A percentile compares a stretch with the other conserved stretches of the same genome.
Conservation (phyloP, 768 basidiomycete species). For the Xanthoconium stramineum region DNA sequence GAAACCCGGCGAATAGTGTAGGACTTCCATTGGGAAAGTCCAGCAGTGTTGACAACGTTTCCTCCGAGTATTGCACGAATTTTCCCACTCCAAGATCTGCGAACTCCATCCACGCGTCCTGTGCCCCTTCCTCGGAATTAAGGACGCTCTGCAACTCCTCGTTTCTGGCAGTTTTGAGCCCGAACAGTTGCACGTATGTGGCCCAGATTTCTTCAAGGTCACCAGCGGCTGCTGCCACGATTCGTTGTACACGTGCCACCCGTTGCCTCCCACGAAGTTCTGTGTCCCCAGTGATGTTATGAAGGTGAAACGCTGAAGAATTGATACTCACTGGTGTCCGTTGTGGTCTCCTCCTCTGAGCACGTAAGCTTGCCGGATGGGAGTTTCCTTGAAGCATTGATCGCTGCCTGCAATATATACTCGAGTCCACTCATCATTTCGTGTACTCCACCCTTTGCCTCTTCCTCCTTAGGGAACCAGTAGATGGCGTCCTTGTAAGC, state of each 20-base stretch:
- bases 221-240: not conserved
- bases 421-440: conserved; percentile 9
- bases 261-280: not conserved
- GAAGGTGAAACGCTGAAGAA: not conserved
- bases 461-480: conserved; percentile 7
- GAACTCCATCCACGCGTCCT: not conserved
- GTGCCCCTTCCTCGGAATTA: not conserved
- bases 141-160: not conserved
- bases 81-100: conserved; percentile 3
- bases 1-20: not conserved
- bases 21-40: not conserved
- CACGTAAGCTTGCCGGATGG: not conserved
- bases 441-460: not conserved
- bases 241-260: not conserved
- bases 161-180: not conserved
- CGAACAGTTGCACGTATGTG: conserved; percentile 1
- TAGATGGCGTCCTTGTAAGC: conserved; percentile 1
- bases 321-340: not conserved
- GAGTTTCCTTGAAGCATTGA: conserved; percentile 2
- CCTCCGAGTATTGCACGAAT: not conserved
- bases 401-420: not conserved
- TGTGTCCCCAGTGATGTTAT: not conserved
- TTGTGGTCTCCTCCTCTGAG: not conserved
- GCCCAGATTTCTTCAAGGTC: conserved; percentile 10
- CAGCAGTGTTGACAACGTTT: not conserved